Evolutionary conservation across 768 basidiomycete genomes (phyloP).

Genomic region (Neoboletus subvelutipes): DNA sequence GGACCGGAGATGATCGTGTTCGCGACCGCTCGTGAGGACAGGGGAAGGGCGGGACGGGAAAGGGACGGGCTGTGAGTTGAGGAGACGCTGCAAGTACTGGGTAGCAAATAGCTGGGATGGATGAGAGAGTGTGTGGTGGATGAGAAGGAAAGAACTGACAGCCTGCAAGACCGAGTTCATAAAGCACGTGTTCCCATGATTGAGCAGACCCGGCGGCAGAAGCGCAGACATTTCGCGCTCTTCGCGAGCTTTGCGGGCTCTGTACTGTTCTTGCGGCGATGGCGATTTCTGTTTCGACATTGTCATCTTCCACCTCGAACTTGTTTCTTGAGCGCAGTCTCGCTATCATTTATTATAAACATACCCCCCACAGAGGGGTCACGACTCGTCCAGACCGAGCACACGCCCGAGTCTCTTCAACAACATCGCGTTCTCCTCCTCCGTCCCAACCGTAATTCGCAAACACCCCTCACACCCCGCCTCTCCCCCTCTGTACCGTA

Average conservation of each 20-base stretch:
- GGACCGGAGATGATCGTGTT: constrained; percentile 51
- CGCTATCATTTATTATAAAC: not conserved
- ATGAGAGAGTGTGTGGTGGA: no score
- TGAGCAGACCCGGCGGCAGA: constrained; percentile 71
- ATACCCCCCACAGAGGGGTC: not conserved
- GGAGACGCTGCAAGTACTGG: constrained; percentile 54
- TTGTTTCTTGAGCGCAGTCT: not conserved
- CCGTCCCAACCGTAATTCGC: constrained; percentile 86
- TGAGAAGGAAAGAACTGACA: constrained; percentile 43
- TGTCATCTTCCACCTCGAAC: not conserved
- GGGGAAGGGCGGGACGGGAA: constrained; percentile 55
- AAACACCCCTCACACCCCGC: constrained; percentile 84
- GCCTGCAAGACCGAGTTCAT: constrained; percentile 95
- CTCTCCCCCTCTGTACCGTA: constrained; percentile 86
- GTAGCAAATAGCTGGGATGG: constrained; percentile 64
- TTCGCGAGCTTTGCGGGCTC: constrained; percentile 56
- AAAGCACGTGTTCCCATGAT: constrained; percentile 91
- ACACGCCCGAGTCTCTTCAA: constrained; percentile 54
- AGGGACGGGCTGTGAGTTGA: constrained; percentile 53
- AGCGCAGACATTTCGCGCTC: constrained; percentile 59
- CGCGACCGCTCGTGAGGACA: constrained; percentile 58
- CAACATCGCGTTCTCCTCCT: constrained; percentile 68
- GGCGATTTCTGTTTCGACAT: constrained; percentile 55
- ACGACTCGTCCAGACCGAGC: no score
- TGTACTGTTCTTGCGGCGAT: constrained; percentile 64